phyloP scores from a whole-genome alignment of 1,284 basidiomycete genomes.

The Schizophyllum commune region DNA sequence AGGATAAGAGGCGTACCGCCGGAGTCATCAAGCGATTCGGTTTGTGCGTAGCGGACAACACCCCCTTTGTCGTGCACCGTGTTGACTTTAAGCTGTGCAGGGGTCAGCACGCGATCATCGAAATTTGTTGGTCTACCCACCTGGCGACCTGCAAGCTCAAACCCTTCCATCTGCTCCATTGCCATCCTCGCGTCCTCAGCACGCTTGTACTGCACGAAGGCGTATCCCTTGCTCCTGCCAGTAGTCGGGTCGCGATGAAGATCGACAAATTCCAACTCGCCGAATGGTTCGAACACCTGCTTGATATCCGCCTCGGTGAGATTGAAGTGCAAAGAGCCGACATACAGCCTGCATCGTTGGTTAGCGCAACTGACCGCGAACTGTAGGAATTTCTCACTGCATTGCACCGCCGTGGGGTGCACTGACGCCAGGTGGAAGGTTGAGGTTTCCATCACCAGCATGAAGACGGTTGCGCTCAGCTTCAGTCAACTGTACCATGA shows the following conservation, averaged over 20 bases:
- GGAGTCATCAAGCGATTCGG: constrained; percentile 77
- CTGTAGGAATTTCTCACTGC: constrained; percentile 45
- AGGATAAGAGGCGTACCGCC: constrained; percentile 46
- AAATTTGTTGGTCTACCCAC: constrained; percentile 35
- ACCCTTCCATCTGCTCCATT: constrained; percentile 96
- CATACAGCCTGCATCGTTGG: constrained; percentile 66
- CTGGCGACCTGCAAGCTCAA: constrained; percentile 90
- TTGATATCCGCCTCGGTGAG: constrained; percentile 94
- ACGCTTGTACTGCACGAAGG: constrained; percentile 94
- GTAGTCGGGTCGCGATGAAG: constrained; percentile 90
- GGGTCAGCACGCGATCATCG: constrained; percentile 5
- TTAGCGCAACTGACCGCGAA: background rate
- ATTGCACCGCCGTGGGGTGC: constrained; percentile 65
- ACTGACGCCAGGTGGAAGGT: constrained; percentile 69
- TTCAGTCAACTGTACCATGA: constrained; percentile 93
- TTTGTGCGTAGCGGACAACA: constrained; percentile 60
- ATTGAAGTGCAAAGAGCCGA: constrained; percentile 95
- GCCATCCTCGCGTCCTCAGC: constrained; percentile 93
- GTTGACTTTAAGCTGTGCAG: constrained; percentile 72
- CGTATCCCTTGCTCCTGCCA: constrained; percentile 95
- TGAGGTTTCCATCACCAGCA: constrained; percentile 74
- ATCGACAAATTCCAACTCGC: constrained; percentile 96
- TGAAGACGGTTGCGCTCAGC: constrained; percentile 90
- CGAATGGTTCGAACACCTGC: constrained; percentile 98
- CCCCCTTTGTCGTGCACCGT: constrained; percentile 91